phyloP scores from a whole-genome alignment of 169 alveolate species.

The Fabrea salina region DNA sequence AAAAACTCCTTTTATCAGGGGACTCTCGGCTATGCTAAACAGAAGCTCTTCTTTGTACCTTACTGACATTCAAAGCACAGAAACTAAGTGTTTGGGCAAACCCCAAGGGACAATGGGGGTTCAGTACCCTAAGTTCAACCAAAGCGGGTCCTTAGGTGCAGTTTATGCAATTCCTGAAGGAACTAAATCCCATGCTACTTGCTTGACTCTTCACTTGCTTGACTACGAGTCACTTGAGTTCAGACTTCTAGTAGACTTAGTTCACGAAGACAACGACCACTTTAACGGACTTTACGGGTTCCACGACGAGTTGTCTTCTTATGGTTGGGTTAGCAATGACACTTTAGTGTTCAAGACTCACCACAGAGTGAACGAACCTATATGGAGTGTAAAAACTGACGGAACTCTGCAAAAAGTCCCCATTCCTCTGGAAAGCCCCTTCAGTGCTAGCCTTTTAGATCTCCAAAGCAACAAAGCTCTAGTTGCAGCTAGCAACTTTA shows the following conservation, averaged over 20 bases:
- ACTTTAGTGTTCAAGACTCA: neutral
- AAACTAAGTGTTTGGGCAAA: neutral
- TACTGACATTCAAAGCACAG: neutral
- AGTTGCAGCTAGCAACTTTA: neutral
- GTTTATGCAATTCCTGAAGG: slow-evolving; percentile 16
- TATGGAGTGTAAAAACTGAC: neutral
- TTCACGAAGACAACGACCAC: neutral
- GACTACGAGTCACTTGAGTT: neutral
- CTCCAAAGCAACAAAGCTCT: neutral
- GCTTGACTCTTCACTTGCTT: neutral
- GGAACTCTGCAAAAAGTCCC: neutral
- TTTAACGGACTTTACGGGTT: slow-evolving; percentile 20
- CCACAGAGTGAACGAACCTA: neutral
- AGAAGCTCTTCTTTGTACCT: neutral
- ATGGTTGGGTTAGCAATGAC: neutral
- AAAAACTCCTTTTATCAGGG: neutral
- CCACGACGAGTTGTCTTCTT: neutral
- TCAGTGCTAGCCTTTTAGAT: neutral
- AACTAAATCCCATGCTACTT: neutral
- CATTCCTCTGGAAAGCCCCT: neutral
- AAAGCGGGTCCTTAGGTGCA: neutral
- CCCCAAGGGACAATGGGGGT: neutral
- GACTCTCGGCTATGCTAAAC: slow-evolving; percentile 9
- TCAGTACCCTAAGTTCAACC: neutral
- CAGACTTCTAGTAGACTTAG: neutral